Conservation (phyloP, 2,329 filamentous ascomycete genomes). For the Monosporascus cannonballus region DNA sequence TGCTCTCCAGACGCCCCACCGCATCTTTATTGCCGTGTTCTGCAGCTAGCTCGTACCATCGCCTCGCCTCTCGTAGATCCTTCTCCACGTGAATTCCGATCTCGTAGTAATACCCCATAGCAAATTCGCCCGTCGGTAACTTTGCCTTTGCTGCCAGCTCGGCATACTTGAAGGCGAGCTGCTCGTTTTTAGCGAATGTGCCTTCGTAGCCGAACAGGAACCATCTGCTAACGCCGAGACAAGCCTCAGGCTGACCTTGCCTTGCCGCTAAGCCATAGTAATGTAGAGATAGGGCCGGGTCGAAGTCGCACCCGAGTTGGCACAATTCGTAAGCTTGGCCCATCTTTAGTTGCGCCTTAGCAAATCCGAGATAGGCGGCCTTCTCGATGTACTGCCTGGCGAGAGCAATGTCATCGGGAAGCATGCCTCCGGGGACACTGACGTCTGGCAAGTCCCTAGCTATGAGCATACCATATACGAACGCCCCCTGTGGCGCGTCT, state of each 20-base stretch:
- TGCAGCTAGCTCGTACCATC: conserved; percentile 87
- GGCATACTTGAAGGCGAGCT: conserved; percentile 85
- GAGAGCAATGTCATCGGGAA: conserved; percentile 65
- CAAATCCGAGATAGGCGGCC: conserved; percentile 90
- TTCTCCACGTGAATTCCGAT: conserved; percentile 90
- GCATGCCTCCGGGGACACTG: conserved; percentile 61
- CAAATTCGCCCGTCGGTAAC: conserved; percentile 87
- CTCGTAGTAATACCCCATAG: conserved; percentile 94
- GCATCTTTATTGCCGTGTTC: conserved; percentile 92
- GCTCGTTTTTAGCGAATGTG: conserved; percentile 91
- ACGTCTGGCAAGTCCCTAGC: conserved; percentile 90
- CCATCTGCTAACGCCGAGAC: conserved; percentile 97
- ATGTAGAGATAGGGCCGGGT: conserved; percentile 84
- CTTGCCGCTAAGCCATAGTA: conserved; percentile 91
- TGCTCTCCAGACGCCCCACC: conserved; percentile 70
- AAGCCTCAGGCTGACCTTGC: conserved; percentile 88
- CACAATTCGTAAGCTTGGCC: conserved; percentile 92
- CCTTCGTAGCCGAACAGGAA: conserved; percentile 93
- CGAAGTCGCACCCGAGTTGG: conserved; percentile 89
- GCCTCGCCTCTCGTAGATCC: conserved; percentile 72
- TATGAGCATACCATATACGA: conserved; percentile 91
- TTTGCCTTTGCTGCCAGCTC: conserved; percentile 77
- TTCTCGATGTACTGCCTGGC: conserved; percentile 91
- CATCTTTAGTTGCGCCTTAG: conserved; percentile 96
- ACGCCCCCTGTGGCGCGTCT: conserved; percentile 93